Conservation (phyloP, 192 early-diverging fungal species). For the Backusella tuberculispora region DNA sequence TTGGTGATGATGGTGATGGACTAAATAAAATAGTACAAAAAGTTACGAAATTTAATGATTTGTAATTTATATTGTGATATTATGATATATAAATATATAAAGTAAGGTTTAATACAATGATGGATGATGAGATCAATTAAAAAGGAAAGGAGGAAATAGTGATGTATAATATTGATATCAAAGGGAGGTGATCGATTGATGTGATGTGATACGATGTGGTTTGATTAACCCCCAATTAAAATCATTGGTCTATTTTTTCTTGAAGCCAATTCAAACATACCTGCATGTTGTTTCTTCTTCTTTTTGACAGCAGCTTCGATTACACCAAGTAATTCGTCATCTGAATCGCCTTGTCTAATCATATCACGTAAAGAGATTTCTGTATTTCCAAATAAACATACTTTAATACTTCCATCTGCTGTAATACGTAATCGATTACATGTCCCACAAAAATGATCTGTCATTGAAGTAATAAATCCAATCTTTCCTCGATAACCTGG, state of each 20-base stretch:
- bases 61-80: too few relatives aligned
- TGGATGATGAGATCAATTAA: neutral
- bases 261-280: conserved; percentile 80
- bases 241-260: conserved; percentile 95
- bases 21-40: neutral
- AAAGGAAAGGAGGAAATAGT: neutral
- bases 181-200: neutral
- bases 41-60: too few relatives aligned
- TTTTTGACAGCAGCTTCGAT: conserved; percentile 82
- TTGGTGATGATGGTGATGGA: neutral
- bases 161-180: neutral
- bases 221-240: conserved; percentile 81
- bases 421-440: conserved; percentile 93
- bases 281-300: conserved; percentile 95
- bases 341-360: conserved; percentile 64
- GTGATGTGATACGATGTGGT: neutral
- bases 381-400: conserved; percentile 91
- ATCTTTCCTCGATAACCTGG: conserved; percentile 85
- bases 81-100: neutral
- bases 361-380: conserved; percentile 87
- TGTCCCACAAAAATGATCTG: conserved; percentile 93
- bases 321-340: conserved; percentile 69
- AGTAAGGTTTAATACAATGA: neutral
- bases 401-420: conserved; percentile 94
- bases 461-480: conserved; percentile 98